phyloP scores from a whole-genome alignment of 257 asterid genomes.

The Ajuga chamaepitys region DNA sequence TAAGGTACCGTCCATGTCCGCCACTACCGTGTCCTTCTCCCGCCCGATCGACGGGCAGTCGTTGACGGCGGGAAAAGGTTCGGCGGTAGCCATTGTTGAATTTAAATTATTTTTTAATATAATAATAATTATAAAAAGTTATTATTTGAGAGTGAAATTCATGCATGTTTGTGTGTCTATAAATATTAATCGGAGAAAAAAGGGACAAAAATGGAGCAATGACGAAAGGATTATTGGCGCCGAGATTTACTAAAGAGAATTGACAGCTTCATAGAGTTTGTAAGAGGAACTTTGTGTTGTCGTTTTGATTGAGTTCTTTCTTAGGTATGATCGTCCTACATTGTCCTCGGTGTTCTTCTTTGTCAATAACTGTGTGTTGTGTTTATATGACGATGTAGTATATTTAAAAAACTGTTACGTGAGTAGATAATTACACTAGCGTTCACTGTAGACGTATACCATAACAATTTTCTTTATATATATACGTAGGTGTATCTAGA shows the following conservation, averaged over 20 bases:
- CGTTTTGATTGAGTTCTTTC: neutral
- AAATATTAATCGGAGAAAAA: neutral
- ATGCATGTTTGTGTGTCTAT: neutral
- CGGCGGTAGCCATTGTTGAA: neutral
- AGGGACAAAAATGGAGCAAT: neutral
- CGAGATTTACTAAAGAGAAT: neutral
- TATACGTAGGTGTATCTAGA: no score
- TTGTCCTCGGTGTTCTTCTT: neutral
- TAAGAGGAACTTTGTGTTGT: neutral
- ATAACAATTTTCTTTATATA: no score
- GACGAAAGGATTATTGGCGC: neutral
- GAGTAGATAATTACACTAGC: no score
- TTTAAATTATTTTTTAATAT: neutral
- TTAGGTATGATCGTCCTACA: neutral
- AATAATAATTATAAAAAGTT: no score
- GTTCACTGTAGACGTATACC: no score
- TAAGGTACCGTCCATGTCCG: constrained; percentile 64
- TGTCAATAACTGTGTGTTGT: neutral
- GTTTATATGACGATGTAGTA: no score
- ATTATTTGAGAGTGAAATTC: neutral
- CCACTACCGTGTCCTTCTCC: constrained; percentile 38
- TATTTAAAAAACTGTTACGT: no score
- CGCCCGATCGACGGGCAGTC: constrained; percentile 43
- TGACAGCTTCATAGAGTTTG: neutral
- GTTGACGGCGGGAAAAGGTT: constrained; percentile 35